phyloP scores from a whole-genome alignment of 352 stramenopile species.

The Stramenopiles sp. region DNA sequence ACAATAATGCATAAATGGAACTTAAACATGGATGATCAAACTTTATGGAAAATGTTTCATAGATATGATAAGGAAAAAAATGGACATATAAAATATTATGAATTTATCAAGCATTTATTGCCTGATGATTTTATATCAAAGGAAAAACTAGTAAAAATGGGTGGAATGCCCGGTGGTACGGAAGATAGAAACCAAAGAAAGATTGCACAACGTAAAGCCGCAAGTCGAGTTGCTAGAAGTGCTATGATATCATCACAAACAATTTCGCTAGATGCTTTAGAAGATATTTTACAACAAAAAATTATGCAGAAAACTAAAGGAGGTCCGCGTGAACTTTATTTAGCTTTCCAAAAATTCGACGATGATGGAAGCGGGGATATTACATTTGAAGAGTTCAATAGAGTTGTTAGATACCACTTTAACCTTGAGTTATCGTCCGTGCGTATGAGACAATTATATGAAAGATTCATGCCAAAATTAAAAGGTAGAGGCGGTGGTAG shows the following conservation, averaged over 20 bases:
- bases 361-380: neutral
- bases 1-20: neutral
- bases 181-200: neutral
- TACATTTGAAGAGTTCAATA: neutral
- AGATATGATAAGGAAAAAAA: neutral
- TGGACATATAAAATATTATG: conserved; percentile 2
- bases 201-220: neutral
- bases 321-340: neutral
- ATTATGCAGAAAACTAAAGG: conserved; percentile 1
- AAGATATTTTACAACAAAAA: neutral
- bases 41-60: neutral
- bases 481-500: neutral
- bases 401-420: neutral
- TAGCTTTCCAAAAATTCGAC: neutral
- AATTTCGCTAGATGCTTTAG: neutral
- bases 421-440: neutral
- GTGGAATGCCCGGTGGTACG: neutral
- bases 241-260: neutral
- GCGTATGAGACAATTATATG: neutral
- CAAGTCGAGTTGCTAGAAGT: neutral
- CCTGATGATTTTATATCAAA: neutral
- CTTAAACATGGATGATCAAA: neutral
- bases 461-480: neutral
- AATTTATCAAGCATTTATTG: conserved; percentile 3
- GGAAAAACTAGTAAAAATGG: neutral